Conservation (phyloP, 2,329 filamentous ascomycete species). For the Magnaporthiopsis poae region DNA sequence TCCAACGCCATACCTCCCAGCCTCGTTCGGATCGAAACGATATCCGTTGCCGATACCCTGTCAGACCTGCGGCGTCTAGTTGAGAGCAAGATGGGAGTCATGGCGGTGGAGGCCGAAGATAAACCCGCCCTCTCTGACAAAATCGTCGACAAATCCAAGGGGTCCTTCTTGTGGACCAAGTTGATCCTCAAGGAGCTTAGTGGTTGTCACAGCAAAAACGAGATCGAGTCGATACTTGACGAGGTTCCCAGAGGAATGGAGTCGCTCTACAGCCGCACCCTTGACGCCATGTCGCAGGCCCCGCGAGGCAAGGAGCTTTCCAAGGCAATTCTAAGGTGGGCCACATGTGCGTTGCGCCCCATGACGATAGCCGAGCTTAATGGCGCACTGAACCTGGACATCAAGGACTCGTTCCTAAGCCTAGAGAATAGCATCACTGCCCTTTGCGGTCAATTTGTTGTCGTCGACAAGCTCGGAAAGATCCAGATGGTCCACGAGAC, state of each 20-base stretch:
- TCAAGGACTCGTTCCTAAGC: constrained; percentile 20
- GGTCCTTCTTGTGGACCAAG: constrained; percentile 27
- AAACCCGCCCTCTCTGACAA: constrained; percentile 16
- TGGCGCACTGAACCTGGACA: constrained; percentile 24
- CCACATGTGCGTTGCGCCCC: constrained; percentile 23
- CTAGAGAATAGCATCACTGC: constrained; percentile 16
- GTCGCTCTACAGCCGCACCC: constrained; percentile 22
- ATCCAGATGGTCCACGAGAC: constrained; percentile 30
- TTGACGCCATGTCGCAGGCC: constrained; percentile 22
- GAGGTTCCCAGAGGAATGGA: constrained; percentile 26
- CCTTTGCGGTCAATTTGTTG: constrained; percentile 27
- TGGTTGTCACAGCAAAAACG: constrained; percentile 19
- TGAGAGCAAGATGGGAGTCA: neutral
- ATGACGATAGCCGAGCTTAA: constrained; percentile 25
- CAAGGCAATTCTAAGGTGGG: constrained; percentile 28
- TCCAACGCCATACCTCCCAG: constrained; percentile 2
- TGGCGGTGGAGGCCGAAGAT: constrained; percentile 12
- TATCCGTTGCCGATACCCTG: constrained; percentile 16
- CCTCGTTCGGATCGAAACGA: constrained; percentile 10
- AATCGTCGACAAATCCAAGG: constrained; percentile 26
- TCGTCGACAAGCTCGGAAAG: constrained; percentile 22
- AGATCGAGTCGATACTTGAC: constrained; percentile 22
- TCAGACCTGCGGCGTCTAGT: constrained; percentile 11
- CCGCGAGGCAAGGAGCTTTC: constrained; percentile 19
- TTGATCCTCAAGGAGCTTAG: constrained; percentile 24